A percentile compares a stretch with the other conserved stretches of the same genome.
These are phyloP conservation scores for Penicillium alfredii DNA, from an alignment of 495 filamentous ascomycete genomes.

Conservation along the genomic window DNA sequence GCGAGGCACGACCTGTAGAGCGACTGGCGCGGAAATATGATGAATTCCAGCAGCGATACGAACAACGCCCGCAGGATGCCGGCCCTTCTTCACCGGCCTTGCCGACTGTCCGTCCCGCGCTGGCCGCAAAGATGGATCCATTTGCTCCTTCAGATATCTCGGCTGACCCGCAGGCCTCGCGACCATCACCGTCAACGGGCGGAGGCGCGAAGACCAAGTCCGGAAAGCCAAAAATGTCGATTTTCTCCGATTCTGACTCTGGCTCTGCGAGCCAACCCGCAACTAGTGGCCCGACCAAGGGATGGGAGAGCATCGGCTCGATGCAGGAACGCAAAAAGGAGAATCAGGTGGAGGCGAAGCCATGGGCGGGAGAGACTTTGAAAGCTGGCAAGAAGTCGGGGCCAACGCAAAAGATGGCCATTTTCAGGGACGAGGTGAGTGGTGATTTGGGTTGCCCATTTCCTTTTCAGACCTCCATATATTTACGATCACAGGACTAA, in stretches of 20 bases:
- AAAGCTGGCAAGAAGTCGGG: constrained; percentile 75
- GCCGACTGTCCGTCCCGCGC: constrained; percentile 72
- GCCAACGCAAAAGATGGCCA: constrained; percentile 72
- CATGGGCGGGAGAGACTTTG: constrained; percentile 88
- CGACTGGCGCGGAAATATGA: constrained; percentile 79
- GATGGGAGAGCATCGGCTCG: constrained; percentile 89
- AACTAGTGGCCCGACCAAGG: constrained; percentile 50
- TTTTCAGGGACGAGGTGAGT: constrained; percentile 97
- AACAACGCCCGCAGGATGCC: constrained; percentile 50
- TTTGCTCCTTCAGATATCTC: constrained; percentile 49
- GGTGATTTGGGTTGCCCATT: constrained; percentile 16
- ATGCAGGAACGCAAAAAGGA: constrained; percentile 88
- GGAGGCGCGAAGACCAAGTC: constrained; percentile 52
- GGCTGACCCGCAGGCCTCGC: constrained; percentile 62
- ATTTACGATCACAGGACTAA: constrained; percentile 99
- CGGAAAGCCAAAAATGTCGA: constrained; percentile 74
- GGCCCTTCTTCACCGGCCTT: constrained; percentile 82
- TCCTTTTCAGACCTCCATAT: constrained; percentile 47
- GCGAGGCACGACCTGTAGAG: constrained; percentile 76
- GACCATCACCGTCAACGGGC: constrained; percentile 35
- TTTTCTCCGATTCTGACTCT: constrained; percentile 73
- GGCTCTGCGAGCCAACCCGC: constrained; percentile 36
- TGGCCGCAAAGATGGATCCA: constrained; percentile 80
- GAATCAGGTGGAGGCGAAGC: constrained; percentile 77
- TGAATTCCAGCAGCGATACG: constrained; percentile 79